Evolutionary conservation across 371 early-diverging fungal genomes (phyloP).

Genomic region (Haplosporangium sp.): DNA sequence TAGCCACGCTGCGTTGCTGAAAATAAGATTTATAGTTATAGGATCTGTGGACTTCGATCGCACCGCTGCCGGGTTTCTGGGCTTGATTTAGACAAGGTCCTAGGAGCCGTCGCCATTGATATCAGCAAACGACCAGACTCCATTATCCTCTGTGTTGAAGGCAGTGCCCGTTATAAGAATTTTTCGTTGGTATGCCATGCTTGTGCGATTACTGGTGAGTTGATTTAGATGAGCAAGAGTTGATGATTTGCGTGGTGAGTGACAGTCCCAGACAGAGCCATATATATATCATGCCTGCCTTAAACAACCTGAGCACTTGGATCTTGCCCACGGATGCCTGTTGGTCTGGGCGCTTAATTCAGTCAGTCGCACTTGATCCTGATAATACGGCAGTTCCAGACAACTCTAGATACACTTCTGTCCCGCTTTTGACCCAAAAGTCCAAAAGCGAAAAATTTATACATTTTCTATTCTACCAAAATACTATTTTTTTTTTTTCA

Average conservation of each 20-base stretch:
- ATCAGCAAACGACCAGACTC: conserved; percentile 26
- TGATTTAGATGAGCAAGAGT: neutral
- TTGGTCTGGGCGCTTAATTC: neutral
- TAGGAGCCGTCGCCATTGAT: conserved; percentile 15
- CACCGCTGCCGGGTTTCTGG: conserved; percentile 13
- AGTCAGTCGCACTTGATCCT: neutral
- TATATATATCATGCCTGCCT: no score
- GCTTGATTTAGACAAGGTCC: conserved; percentile 20
- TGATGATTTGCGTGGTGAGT: neutral
- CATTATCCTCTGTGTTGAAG: conserved; percentile 14
- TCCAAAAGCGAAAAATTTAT: no score
- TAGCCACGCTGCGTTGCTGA: conserved; percentile 16
- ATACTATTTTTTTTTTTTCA: no score
- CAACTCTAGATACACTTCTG: neutral
- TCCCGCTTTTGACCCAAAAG: no score
- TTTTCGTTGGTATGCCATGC: conserved; percentile 10
- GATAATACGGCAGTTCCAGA: neutral
- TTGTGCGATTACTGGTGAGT: no score
- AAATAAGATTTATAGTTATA: conserved; percentile 8
- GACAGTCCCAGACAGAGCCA: neutral
- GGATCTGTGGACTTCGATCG: conserved; percentile 17
- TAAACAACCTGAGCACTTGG: no score
- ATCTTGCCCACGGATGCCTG: no score
- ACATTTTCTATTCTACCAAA: no score
- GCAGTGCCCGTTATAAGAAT: conserved; percentile 16